A percentile compares a stretch with the other conserved stretches of the same genome.
Evolutionary conservation across 23 red algal species (phyloP).

Genomic region (Pyropia yezoensis): DNA sequence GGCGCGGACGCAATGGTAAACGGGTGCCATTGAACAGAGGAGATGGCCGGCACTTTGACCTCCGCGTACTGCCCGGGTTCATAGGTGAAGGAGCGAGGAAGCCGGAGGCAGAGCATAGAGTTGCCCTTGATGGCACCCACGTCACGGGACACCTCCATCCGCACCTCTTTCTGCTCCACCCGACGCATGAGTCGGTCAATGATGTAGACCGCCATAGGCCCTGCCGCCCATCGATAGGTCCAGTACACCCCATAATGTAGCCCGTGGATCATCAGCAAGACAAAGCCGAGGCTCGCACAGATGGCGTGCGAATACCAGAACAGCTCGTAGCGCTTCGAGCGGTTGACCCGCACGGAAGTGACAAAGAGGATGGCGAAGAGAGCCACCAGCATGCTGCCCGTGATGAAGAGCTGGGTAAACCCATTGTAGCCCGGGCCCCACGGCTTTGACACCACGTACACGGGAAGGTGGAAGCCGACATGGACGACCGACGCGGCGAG

Average conservation of each 20-base stretch:
- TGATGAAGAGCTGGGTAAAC: constrained; percentile 12
- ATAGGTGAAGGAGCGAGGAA: constrained; percentile 51
- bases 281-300: constrained; percentile 45
- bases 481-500: constrained; percentile 24
- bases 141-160: constrained; percentile 10
- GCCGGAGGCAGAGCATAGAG: constrained; percentile 39
- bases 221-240: constrained; percentile 40
- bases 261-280: constrained; percentile 57
- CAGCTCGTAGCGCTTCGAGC: constrained; percentile 34
- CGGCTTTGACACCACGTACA: constrained; percentile 7
- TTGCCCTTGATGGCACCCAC: constrained; percentile 25
- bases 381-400: constrained; percentile 27
- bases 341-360: constrained; percentile 14
- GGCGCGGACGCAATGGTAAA: constrained; percentile 63
- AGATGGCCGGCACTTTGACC: constrained; percentile 67
- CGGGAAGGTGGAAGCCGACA: constrained; percentile 29
- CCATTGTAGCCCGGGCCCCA: constrained; percentile 18
- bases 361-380: constrained; percentile 31
- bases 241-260: constrained; percentile 20
- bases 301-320: constrained; percentile 58
- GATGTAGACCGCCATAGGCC: constrained; percentile 43
- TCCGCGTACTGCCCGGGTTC: constrained; percentile 72
- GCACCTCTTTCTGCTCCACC: constrained; percentile 28
- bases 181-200: constrained; percentile 39
- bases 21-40: constrained; percentile 63